Evolutionary conservation across 2,329 filamentous ascomycete genomes (phyloP), one percentile per base, ranked within the genome.

Genomic region (Aspergillus novoparasiticus): DNA sequence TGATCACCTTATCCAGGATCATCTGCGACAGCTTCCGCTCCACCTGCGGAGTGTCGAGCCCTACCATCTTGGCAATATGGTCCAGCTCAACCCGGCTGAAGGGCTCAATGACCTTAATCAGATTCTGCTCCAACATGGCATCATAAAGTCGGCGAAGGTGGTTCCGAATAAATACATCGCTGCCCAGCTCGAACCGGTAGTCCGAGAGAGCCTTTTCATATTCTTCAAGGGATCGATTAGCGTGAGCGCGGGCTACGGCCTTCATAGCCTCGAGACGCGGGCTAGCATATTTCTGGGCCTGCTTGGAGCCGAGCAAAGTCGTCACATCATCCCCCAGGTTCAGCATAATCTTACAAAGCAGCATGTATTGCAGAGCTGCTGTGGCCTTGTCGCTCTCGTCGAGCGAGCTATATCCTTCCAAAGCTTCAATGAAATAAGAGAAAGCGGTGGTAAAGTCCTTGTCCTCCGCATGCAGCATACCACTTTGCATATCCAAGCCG

Each of bases 281-380:
- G 72, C 94, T 93, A 36, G 94, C 94, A 77, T 99, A 98, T 81
- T 96, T 95, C 76, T 96, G 88, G 45, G 96, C 95, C 79, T 97
- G 94, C 86, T 99, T 99, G 60, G 93, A 96, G 34, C 91, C 88
- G 88, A 99, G 93, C 70, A 99, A 87, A 75, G 91, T 89, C 81
- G 94, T 96, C 78, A 99, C 94, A 79, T 99, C 96, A 83, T 98
- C 94, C 69, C 89, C 93, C 46, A 96, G 86, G 82, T 99, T 99
- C 71, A 99, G 86, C 96, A 99, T 99, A 79, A 99, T 95, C 85
- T 99, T 99, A 89, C 95, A 98, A 41, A 99, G 89, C 60, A 99
- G 87, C 95, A 99, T 99, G 85, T 99, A 99, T 84, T 99, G 95
- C 69, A 99, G 85, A 12, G 95, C 93, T 14, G 94, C 92, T n/a